Base-by-base conservation (phyloP, 1,284 basidiomycete species). In the Meripilus lineatus region DNA sequence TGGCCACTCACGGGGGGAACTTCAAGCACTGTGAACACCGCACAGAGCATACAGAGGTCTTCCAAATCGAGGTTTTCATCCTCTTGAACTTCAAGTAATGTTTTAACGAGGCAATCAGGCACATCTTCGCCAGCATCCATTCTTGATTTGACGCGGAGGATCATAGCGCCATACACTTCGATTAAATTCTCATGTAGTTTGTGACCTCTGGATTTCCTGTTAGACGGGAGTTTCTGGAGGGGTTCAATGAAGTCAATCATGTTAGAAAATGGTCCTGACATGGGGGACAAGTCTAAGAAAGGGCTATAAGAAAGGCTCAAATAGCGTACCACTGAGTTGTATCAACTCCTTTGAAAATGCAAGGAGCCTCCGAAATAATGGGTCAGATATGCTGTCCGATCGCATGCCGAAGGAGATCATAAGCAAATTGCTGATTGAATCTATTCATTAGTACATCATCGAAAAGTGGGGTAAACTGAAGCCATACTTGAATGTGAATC, bases 241-340 rank as follows among this genome's bases (percentile, higher is more conserved):
- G 65, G 44, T 6, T 62, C 59, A 14, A 70, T 47, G 38, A 69
- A 71, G 46, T 71, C 69, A 25, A 61, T 62, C 10, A 68, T 40
- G 45, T 71, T 71, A 5, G 68, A 68, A 21, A 68, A 59, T 2
- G 69, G 68, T 11, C 68, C 69, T 39, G 63, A n/a, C n/a, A n/a
- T n/a, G n/a, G n/a, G n/a, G n/a, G n/a, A 64, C n/a, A n/a, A n/a
- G n/a, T n/a, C n/a, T 11, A 5, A n/a, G n/a, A n/a, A n/a, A n/a
- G n/a, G n/a, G n/a, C 4, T 11, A 24, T 14, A 15, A 36, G 10
- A 44, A 22, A 5, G 11, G 15, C 34, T 55, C 55, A 37, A 60
- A 58, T 56, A 58, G 61, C 36, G 20, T 35, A 50, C 51, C 55
- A 46, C 48, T 53, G 8, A 50, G 22, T 13, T 38, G 60, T 65